phyloP scores from a whole-genome alignment of 1,139 yeast species.

The Pichia sp. region DNA sequence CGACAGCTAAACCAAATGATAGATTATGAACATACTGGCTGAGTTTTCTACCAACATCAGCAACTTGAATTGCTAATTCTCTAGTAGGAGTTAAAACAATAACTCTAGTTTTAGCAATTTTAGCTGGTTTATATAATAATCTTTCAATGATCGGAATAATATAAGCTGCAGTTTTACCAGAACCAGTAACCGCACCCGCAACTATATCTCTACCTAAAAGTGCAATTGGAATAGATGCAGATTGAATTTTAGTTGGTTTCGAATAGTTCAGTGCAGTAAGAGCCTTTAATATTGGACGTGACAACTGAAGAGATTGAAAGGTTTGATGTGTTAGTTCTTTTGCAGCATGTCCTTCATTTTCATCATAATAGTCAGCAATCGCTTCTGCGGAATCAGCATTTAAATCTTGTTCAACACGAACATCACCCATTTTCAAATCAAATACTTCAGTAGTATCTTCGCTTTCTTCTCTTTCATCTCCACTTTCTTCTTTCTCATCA shows the following conservation, averaged over 20 bases:
- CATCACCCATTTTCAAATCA: conserved; percentile 29
- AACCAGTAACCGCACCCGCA: conserved; percentile 99
- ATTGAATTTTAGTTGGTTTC: conserved; percentile 88
- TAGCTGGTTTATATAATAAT: conserved; percentile 78
- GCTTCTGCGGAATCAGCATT: conserved; percentile 61
- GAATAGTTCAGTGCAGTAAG: conserved; percentile 72
- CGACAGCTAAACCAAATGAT: conserved; percentile 89
- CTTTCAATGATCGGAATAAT: conserved; percentile 94
- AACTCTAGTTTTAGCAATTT: conserved; percentile 81
- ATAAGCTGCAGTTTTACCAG: conserved; percentile 98
- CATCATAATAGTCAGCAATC: conserved; percentile 61
- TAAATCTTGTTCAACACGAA: conserved; percentile 30
- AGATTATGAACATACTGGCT: conserved; percentile 71
- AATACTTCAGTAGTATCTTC: conserved; percentile 29
- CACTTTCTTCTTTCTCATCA: conserved; percentile 29
- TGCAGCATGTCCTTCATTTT: conserved; percentile 42
- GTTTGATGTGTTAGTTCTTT: conserved; percentile 46
- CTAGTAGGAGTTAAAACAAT: conserved; percentile 91
- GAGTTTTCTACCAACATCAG: conserved; percentile 84
- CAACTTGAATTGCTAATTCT: conserved; percentile 94
- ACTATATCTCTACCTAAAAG: conserved; percentile 87
- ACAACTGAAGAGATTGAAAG: conserved; percentile 72
- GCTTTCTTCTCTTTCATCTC: conserved; percentile 30
- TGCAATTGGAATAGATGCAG: conserved; percentile 90
- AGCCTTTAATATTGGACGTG: conserved; percentile 86